Evolutionary conservation across 441 rosid species (phyloP).

Genomic region (Adansonia rubrostipa): DNA sequence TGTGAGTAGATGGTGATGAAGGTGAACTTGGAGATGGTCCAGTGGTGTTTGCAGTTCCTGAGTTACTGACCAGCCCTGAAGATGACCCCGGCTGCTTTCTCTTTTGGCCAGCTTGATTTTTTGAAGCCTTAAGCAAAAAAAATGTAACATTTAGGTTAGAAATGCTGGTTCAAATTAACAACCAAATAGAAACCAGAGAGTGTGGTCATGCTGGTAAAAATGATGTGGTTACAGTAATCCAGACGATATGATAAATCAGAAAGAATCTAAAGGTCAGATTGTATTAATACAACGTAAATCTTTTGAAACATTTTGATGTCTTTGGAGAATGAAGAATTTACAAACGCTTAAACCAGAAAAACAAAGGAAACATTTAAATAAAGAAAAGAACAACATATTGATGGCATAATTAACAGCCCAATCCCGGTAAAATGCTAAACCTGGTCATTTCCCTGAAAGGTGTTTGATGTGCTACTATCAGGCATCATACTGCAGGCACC

Average conservation of each 20-base stretch:
- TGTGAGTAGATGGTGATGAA: constrained; percentile 51
- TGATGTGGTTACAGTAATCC: background rate
- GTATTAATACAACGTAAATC: background rate
- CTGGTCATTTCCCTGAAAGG: constrained; percentile 40
- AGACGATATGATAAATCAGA: background rate
- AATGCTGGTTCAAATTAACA: background rate
- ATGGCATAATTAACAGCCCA: background rate
- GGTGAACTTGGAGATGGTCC: constrained; percentile 50
- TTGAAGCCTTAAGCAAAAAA: constrained; percentile 36
- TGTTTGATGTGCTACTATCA: constrained; percentile 37
- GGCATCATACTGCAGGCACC: constrained; percentile 31
- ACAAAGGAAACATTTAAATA: no score
- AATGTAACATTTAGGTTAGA: background rate
- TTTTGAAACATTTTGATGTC: background rate
- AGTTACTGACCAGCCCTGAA: constrained; percentile 45
- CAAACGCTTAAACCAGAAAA: no score
- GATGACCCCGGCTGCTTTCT: constrained; percentile 46
- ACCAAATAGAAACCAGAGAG: background rate
- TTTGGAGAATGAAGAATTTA: background rate
- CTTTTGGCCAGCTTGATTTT: constrained; percentile 46
- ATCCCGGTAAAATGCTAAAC: constrained; percentile 16
- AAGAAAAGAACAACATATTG: no score
- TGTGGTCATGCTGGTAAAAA: background rate
- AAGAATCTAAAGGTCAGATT: background rate
- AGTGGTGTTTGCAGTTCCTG: constrained; percentile 44